phyloP scores from a whole-genome alignment of 495 filamentous ascomycete species.

The Thozetella sp. region DNA sequence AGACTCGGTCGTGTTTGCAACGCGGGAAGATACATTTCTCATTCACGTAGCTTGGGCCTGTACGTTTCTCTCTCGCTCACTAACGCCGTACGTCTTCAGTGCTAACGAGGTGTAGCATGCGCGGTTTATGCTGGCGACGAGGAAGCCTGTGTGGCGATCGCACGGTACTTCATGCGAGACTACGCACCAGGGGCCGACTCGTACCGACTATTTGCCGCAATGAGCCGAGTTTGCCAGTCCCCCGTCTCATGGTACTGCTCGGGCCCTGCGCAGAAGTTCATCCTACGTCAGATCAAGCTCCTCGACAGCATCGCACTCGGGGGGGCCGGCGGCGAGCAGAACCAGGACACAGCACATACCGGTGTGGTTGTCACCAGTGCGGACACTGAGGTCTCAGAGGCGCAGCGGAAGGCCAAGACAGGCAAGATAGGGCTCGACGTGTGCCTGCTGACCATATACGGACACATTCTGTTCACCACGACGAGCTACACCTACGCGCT shows the following conservation, averaged over 20 bases:
- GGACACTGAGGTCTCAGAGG: neutral
- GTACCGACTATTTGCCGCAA: conserved; percentile 76
- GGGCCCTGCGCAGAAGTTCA: conserved; percentile 76
- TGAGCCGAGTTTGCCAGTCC: conserved; percentile 65
- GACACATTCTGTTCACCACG: conserved; percentile 79
- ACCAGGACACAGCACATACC: conserved; percentile 15
- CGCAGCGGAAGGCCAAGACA: conserved; percentile 16
- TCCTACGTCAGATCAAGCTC: conserved; percentile 86
- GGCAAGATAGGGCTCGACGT: conserved; percentile 47
- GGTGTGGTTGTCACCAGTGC: conserved; percentile 20
- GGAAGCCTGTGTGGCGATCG: conserved; percentile 65
- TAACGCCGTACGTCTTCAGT: neutral
- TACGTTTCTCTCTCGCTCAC: conserved; percentile 33
- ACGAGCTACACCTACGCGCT: conserved; percentile 80
- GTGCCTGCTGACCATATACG: conserved; percentile 82
- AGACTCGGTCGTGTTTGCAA: conserved; percentile 78
- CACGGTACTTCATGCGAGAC: conserved; percentile 83
- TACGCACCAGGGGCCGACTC: conserved; percentile 84
- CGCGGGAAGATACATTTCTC: conserved; percentile 64
- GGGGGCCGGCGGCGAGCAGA: conserved; percentile 12
- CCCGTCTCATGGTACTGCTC: conserved; percentile 61
- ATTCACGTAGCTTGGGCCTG: conserved; percentile 82
- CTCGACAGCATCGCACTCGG: conserved; percentile 62
- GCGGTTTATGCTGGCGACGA: conserved; percentile 80
- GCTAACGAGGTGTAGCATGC: conserved; percentile 59